Evolutionary conservation across 75 land plant genomes (phyloP).

Genomic region (Selaginella moellendorffii): DNA sequence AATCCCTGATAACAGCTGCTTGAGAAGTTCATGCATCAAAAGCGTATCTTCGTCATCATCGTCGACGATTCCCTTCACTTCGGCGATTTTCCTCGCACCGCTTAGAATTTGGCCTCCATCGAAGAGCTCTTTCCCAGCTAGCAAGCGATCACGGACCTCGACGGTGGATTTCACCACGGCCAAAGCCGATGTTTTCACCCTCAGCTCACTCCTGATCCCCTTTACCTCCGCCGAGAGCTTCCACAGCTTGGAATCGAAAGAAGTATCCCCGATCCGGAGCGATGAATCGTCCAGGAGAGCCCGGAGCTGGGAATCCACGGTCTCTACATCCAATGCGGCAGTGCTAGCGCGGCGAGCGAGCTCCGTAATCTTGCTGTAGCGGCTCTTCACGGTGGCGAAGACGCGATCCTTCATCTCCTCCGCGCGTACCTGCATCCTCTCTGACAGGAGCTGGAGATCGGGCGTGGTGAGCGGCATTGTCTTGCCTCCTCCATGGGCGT

Average conservation of each 20-base stretch:
- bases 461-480: constrained; percentile 66
- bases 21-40: neutral
- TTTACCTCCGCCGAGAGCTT: neutral
- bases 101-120: neutral
- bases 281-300: constrained; percentile 15
- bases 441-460: constrained; percentile 73
- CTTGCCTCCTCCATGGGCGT: constrained; percentile 8
- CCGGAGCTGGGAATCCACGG: constrained; percentile 17
- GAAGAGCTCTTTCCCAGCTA: neutral
- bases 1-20: neutral
- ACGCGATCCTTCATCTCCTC: constrained; percentile 54
- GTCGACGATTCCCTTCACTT: neutral
- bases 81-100: neutral
- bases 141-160: neutral
- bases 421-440: constrained; percentile 46
- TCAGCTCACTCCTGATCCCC: neutral
- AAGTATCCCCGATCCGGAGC: neutral
- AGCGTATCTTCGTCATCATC: neutral
- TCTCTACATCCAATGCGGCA: constrained; percentile 16
- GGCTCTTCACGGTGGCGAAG: constrained; percentile 28
- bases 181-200: neutral
- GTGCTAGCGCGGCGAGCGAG: constrained; percentile 29
- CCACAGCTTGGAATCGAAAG: neutral
- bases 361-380: constrained; percentile 33
- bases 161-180: neutral